phyloP scores from a whole-genome alignment of 2,329 filamentous ascomycete species.

The Alternaria burnsii region DNA sequence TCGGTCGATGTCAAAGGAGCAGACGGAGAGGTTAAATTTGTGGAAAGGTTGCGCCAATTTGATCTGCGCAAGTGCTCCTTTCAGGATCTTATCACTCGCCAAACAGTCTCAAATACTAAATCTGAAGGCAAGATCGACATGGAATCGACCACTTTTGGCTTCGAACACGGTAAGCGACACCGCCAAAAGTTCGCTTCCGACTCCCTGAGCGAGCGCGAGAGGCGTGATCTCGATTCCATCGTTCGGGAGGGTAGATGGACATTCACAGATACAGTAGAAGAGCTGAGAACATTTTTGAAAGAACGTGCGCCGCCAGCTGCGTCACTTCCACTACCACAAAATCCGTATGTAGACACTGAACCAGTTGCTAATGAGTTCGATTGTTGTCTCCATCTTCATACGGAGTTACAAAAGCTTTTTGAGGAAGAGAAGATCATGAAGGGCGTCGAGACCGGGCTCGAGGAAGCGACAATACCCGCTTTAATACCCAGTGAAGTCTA shows the following conservation, averaged over 20 bases:
- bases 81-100: background rate
- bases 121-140: background rate
- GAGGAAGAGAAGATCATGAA: background rate
- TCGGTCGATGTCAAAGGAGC: background rate
- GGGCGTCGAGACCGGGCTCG: background rate
- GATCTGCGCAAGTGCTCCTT: constrained; percentile 5
- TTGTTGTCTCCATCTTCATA: constrained; percentile 13
- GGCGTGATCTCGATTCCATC: background rate
- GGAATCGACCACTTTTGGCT: background rate
- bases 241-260: constrained; percentile 1
- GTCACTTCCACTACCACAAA: background rate
- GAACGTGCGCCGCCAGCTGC: background rate
- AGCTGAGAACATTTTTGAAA: background rate
- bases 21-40: background rate
- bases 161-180: background rate
- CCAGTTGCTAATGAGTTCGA: background rate
- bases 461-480: background rate
- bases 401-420: background rate
- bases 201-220: background rate
- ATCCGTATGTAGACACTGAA: background rate
- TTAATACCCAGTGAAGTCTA: background rate
- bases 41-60: constrained; percentile 11
- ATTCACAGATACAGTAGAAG: background rate
- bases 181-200: background rate
- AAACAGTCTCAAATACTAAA: background rate